phyloP scores from a whole-genome alignment of 805 yeast species.

The Starmera pachycereana region DNA sequence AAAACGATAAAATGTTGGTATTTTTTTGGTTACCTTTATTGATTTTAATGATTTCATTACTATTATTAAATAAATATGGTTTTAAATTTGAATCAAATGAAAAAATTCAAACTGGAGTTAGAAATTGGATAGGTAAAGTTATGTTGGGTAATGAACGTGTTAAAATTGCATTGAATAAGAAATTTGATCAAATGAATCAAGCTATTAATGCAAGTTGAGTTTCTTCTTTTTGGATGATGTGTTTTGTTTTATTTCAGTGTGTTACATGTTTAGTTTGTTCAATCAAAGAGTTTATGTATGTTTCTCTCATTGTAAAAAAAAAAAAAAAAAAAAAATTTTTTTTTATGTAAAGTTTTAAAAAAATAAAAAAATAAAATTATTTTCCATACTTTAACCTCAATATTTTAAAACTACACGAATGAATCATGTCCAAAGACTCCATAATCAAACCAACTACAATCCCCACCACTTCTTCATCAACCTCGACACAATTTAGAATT shows the following conservation, averaged over 20 bases:
- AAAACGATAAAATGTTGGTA: conserved; percentile 72
- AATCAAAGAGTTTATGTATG: no score
- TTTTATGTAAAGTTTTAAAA: conserved; percentile 4
- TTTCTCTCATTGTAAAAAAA: no score
- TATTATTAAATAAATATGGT: conserved; percentile 28
- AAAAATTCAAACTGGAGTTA: conserved; percentile 26
- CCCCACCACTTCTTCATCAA: conserved; percentile 3
- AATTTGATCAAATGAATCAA: conserved; percentile 30
- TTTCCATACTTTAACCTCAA: neutral
- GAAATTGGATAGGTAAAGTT: conserved; percentile 35
- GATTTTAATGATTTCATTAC: conserved; percentile 39
- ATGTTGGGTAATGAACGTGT: conserved; percentile 44
- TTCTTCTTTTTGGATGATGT: neutral
- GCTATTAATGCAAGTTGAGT: conserved; percentile 13
- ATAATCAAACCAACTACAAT: conserved; percentile 17
- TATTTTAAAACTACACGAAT: no score
- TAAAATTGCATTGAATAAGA: conserved; percentile 29
- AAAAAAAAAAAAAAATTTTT: no score
- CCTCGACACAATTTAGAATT: conserved; percentile 48
- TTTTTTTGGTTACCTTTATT: conserved; percentile 89
- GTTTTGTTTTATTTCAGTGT: neutral
- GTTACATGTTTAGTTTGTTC: neutral
- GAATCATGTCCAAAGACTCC: neutral
- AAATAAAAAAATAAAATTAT: conserved; percentile 5
- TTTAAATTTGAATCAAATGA: conserved; percentile 23